Conservation (phyloP, 768 basidiomycete species). For the Cystobasidium onofrii region DNA sequence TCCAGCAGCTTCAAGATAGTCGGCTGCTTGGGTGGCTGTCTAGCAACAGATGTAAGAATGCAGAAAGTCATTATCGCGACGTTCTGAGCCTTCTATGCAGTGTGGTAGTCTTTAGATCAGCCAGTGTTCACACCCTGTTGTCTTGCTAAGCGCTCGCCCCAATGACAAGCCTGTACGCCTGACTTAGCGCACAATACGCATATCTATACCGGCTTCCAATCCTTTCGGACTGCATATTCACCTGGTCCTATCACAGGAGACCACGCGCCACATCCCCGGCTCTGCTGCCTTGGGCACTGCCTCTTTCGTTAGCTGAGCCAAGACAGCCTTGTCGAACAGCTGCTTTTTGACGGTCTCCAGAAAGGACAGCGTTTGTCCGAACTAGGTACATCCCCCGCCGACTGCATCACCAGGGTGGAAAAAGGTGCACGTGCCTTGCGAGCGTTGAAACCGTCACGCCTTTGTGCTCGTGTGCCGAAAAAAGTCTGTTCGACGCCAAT, state of each 20-base stretch:
- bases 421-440: no score
- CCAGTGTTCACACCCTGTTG: constrained; percentile 5
- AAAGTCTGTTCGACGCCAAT: no score
- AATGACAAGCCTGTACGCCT: constrained; percentile 21
- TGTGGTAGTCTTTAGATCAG: constrained; percentile 1
- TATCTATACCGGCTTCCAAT: constrained; percentile 20
- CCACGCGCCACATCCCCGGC: constrained; percentile 5
- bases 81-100: constrained; percentile 19
- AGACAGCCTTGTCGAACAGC: constrained; percentile 12
- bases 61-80: not conserved
- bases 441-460: no score
- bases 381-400: no score
- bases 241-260: constrained; percentile 14
- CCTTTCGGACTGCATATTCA: constrained; percentile 19
- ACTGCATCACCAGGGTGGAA: no score
- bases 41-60: no score
- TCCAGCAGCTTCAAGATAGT: no score
- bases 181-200: constrained; percentile 16
- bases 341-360: constrained; percentile 12
- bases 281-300: constrained; percentile 8
- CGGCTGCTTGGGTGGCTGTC: no score
- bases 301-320: constrained; percentile 10
- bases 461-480: no score
- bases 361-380: constrained; percentile 19
- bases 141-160: constrained; percentile 20